Evolutionary conservation across 2,329 filamentous ascomycete genomes (phyloP).

Genomic region (Dothistroma pini): DNA sequence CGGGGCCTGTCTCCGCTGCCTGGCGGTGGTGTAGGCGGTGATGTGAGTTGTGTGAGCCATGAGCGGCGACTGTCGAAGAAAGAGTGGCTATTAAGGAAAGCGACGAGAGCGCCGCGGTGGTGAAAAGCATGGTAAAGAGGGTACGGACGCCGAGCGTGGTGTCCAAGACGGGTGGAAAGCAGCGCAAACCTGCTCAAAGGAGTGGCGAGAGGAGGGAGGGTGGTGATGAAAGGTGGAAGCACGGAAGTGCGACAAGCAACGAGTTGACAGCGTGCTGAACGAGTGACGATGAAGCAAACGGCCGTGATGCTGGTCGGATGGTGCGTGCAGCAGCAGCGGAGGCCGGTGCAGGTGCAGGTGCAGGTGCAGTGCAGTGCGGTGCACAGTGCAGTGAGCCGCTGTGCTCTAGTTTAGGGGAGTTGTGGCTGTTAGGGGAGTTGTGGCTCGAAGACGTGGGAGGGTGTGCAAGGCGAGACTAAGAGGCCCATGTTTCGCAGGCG

Average conservation of each 20-base stretch:
- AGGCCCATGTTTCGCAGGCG: neutral
- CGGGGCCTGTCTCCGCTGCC: neutral
- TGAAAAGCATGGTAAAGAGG: conserved; percentile 5
- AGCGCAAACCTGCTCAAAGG: neutral
- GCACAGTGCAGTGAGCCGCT: neutral
- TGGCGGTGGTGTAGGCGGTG: conserved; percentile 1
- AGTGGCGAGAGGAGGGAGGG: neutral
- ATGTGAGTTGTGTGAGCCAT: conserved; percentile 3
- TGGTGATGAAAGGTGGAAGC: neutral
- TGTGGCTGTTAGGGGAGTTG: neutral
- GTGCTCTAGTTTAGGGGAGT: neutral
- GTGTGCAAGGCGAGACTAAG: neutral
- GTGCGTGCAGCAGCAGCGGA: too few species aligned
- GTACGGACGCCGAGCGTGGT: neutral
- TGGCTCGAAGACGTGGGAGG: too few species aligned
- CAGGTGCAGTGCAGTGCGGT: neutral
- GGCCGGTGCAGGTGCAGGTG: too few species aligned
- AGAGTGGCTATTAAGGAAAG: conserved; percentile 5
- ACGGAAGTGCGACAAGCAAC: neutral
- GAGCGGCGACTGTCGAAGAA: conserved; percentile 1
- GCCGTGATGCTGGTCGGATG: neutral
- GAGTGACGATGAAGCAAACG: neutral
- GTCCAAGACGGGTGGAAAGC: conserved; percentile 3
- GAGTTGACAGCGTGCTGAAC: neutral
- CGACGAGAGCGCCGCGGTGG: conserved; percentile 7